phyloP scores from a whole-genome alignment of 2,329 filamentous ascomycete species.

The Botrytis tulipae region DNA sequence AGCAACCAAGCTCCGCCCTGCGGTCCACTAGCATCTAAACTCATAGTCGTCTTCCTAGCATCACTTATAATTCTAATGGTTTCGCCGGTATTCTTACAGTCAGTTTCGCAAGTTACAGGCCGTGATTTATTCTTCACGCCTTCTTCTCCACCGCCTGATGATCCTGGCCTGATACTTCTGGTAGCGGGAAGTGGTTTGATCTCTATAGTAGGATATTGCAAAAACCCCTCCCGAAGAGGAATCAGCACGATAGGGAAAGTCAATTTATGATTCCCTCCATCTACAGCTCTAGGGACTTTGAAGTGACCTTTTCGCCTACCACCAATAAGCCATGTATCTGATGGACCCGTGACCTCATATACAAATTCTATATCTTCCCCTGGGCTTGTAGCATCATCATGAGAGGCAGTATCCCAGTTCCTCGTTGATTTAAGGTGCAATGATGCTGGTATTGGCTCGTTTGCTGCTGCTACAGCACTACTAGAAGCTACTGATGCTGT shows the following conservation, averaged over 20 bases:
- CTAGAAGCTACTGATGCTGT: slow-evolving; percentile 39
- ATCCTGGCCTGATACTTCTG: slow-evolving; percentile 28
- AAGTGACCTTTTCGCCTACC: slow-evolving; percentile 80
- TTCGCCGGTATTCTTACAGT: slow-evolving; percentile 76
- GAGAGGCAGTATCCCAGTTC: slow-evolving; percentile 54
- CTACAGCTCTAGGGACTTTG: slow-evolving; percentile 51
- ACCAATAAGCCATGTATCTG: slow-evolving; percentile 81
- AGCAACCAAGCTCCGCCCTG: slow-evolving; percentile 65
- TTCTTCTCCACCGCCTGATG: slow-evolving; percentile 27
- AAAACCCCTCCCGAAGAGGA: slow-evolving; percentile 72
- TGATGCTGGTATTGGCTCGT: slow-evolving; percentile 63
- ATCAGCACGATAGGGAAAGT: slow-evolving; percentile 71
- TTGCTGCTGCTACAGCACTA: slow-evolving; percentile 51
- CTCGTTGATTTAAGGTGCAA: slow-evolving; percentile 63
- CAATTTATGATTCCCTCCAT: slow-evolving; percentile 44
- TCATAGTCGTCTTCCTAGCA: slow-evolving; percentile 69
- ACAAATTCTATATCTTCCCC: slow-evolving; percentile 65
- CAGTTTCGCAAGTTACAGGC: slow-evolving; percentile 66
- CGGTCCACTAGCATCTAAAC: slow-evolving; percentile 64
- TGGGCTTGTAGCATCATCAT: slow-evolving; percentile 22
- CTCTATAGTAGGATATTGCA: slow-evolving; percentile 77
- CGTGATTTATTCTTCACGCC: slow-evolving; percentile 25
- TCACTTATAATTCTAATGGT: slow-evolving; percentile 72
- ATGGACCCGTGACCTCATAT: slow-evolving; percentile 74
- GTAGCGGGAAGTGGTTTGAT: slow-evolving; percentile 59